Percentiles rank a stretch among this genome's conserved stretches.
Evolutionary conservation across 768 basidiomycete genomes (phyloP).

Genomic region (Cystoderma amianthinum): DNA sequence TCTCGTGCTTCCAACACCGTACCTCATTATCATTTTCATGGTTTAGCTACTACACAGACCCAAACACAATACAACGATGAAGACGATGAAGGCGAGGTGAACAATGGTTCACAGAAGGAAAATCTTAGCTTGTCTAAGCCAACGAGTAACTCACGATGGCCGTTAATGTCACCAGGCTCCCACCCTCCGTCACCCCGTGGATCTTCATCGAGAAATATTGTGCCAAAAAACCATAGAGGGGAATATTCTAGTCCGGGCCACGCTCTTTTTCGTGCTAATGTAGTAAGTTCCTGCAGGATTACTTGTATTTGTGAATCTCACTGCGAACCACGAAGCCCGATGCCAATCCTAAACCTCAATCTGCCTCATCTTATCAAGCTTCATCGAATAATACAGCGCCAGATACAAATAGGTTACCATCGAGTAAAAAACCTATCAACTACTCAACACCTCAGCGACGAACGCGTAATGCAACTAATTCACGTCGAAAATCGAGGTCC

Average conservation of each 20-base stretch:
- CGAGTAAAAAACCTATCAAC: no score
- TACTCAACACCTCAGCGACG: no score
- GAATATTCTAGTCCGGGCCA: slow-evolving; percentile 16
- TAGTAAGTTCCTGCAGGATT: slow-evolving; percentile 15
- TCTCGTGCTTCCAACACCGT: slow-evolving; percentile 23
- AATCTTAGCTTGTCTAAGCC: no score
- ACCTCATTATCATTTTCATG: slow-evolving; percentile 52
- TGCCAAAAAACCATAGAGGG: no score
- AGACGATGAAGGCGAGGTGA: slow-evolving; percentile 15
- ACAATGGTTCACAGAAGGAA: slow-evolving; percentile 49
- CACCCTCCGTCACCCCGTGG: slow-evolving; percentile 14
- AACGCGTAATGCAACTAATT: not conserved
- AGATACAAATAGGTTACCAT: no score
- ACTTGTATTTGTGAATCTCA: no score
- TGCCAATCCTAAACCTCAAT: not conserved
- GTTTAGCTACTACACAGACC: slow-evolving; percentile 47
- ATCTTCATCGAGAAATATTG: slow-evolving; percentile 14
- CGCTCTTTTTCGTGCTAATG: slow-evolving; percentile 13
- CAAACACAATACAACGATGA: slow-evolving; percentile 35
- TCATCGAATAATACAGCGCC: no score
- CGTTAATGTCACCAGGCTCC: slow-evolving; percentile 13
- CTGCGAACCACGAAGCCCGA: no score
- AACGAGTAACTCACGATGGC: slow-evolving; percentile 4
- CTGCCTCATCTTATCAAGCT: not conserved
- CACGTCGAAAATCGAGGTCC: slow-evolving; percentile 7